phyloP scores from a whole-genome alignment of 2,329 filamentous ascomycete species.

The Xylariomycetidae sp. region DNA sequence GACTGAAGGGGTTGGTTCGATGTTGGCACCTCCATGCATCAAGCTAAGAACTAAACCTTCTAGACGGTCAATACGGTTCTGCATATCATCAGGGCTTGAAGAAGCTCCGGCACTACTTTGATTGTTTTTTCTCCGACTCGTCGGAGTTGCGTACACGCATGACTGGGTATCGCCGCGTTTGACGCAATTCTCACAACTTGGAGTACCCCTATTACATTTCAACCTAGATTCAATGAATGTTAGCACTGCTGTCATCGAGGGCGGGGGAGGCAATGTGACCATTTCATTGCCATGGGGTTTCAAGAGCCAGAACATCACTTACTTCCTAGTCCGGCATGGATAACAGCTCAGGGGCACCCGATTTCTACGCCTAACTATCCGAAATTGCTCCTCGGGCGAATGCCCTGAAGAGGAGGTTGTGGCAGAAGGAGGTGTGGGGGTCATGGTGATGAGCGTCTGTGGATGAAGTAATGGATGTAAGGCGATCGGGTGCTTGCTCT shows the following conservation, averaged over 20 bases:
- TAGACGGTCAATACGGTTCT: conserved; percentile 92
- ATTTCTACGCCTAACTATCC: conserved; percentile 88
- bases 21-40: conserved; percentile 76
- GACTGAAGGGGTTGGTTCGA: conserved; percentile 36
- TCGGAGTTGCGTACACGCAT: conserved; percentile 77
- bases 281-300: no score
- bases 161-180: conserved; percentile 77
- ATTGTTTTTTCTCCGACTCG: conserved; percentile 72
- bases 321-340: conserved; percentile 90
- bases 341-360: conserved; percentile 87
- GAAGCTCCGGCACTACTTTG: conserved; percentile 50
- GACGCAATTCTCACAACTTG: conserved; percentile 84
- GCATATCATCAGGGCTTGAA: conserved; percentile 85
- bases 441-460: conserved; percentile 45
- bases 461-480: conserved; percentile 6
- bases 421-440: conserved; percentile 72
- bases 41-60: conserved; percentile 88
- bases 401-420: conserved; percentile 70
- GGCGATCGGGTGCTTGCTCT: conserved; percentile 12
- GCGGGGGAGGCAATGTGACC: no score
- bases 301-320: no score
- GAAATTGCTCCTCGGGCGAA: conserved; percentile 81
- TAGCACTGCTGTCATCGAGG: conserved; percentile 23
- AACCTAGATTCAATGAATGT: conserved; percentile 24
- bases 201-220: conserved; percentile 89